Evolutionary conservation across 768 basidiomycete genomes (phyloP).

Genomic region (Tulasnella sp.): DNA sequence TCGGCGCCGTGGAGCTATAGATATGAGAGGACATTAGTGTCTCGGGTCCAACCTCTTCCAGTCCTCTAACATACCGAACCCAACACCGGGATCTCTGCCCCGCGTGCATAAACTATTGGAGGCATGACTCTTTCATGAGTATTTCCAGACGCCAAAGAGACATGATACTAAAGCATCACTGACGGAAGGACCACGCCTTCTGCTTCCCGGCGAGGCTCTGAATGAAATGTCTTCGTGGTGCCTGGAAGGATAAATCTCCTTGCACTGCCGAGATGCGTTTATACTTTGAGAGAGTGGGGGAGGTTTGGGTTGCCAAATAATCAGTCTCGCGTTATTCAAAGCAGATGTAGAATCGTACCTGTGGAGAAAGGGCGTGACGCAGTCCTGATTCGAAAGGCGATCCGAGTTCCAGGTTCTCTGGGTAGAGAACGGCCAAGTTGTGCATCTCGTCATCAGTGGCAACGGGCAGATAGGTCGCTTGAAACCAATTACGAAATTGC

Average conservation of each 20-base stretch:
- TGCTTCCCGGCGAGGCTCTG: not conserved
- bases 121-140: no score
- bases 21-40: not conserved
- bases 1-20: not conserved
- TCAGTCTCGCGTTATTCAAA: not conserved
- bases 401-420: not conserved
- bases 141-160: no score
- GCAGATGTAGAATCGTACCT: not conserved
- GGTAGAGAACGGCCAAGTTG: not conserved
- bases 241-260: not conserved
- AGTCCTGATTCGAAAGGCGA: not conserved
- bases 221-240: not conserved
- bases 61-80: not conserved
- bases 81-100: not conserved
- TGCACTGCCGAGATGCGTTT: not conserved
- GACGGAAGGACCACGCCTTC: not conserved
- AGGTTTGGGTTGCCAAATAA: no score
- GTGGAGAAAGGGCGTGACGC: not conserved
- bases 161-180: not conserved
- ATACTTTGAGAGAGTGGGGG: no score
- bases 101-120: no score
- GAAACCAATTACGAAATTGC: not conserved
- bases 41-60: not conserved
- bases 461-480: not conserved
- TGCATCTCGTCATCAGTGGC: not conserved